Evolutionary conservation across 352 stramenopile genomes (phyloP), one percentile per base, ranked within the genome.

Genomic region (Globisporangium spinosum): DNA sequence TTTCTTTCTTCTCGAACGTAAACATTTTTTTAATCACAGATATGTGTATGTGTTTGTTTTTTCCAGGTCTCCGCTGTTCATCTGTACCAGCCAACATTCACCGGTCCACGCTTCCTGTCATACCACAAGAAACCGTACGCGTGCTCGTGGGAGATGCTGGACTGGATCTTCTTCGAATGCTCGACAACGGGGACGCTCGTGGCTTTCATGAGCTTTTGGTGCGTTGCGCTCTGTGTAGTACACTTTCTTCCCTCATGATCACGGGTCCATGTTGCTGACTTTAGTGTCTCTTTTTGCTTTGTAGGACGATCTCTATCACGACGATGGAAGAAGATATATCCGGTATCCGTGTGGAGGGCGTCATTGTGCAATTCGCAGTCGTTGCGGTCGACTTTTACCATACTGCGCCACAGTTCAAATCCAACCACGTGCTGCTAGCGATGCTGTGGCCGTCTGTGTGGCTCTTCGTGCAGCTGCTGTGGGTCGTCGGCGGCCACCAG

Each of bases 101-200:
- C 85, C 47, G 76, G 78, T 22, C 79, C 82, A 55, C 82, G 77
- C n/a, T 80, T 89, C 49, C 54, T 89, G 59, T 74, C 85, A 58
- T 77, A 86, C 58, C 78, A 82, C 23, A 79, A 78, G 64, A 75
- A 75, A 7, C 76, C 81, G 43, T 76, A 73, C n/a, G 68, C 77
- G 25, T 82, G 70, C 27, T 90, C 82, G 45, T 89, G 79, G 82
- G 79, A 89, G 40, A 85, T 89, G 63, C 60, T 90, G 29, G 82
- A 89, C 65, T 88, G 79, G 79, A 77, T 90, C 45, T 82, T 89
- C 51, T 86, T 80, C 62, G 78, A 92, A 60, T 79, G 79, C 22
- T 87, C 79, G 4, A 78, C 78, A 2, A 85, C 80, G 1, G 65
- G 70, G 27, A 71, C 78, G 3, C 60, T 89, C 43, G 73, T 83